phyloP scores from a whole-genome alignment of 2,329 filamentous ascomycete genomes.

The Xylariaceae sp. region DNA sequence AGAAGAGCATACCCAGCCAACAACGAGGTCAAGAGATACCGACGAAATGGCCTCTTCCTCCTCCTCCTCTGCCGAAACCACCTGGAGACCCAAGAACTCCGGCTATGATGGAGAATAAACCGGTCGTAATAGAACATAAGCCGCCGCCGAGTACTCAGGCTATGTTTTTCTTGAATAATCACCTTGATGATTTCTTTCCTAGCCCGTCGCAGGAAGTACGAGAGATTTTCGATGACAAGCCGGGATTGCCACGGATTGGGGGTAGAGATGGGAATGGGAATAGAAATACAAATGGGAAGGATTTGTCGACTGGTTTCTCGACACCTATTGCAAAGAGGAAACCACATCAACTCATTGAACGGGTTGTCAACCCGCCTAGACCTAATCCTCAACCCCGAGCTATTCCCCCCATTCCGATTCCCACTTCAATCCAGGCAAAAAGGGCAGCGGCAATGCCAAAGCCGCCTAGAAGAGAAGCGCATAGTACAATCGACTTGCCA shows the following conservation, averaged over 20 bases:
- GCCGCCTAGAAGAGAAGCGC: no score
- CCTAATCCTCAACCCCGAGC: no score
- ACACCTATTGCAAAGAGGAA: background rate
- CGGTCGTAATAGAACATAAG: background rate
- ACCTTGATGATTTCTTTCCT: conserved; percentile 51
- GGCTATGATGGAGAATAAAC: background rate
- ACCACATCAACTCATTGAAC: background rate
- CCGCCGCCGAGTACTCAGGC: conserved; percentile 43
- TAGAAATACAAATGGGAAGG: background rate
- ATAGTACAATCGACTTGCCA: no score
- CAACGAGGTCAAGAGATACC: conserved; percentile 1
- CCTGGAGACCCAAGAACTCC: conserved; percentile 10
- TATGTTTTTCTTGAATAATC: conserved; percentile 39
- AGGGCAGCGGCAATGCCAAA: no score
- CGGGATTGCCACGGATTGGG: background rate
- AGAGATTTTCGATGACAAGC: conserved; percentile 45
- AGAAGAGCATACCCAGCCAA: background rate
- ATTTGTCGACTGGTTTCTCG: no score
- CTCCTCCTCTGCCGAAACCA: conserved; percentile 3
- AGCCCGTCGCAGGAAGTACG: conserved; percentile 51
- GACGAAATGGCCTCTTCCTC: background rate
- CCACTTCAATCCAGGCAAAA: no score
- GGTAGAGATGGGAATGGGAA: background rate
- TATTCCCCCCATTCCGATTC: no score
- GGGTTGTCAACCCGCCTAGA: background rate